phyloP scores from a whole-genome alignment of 768 basidiomycete species.

The Podaxis rugospora region DNA sequence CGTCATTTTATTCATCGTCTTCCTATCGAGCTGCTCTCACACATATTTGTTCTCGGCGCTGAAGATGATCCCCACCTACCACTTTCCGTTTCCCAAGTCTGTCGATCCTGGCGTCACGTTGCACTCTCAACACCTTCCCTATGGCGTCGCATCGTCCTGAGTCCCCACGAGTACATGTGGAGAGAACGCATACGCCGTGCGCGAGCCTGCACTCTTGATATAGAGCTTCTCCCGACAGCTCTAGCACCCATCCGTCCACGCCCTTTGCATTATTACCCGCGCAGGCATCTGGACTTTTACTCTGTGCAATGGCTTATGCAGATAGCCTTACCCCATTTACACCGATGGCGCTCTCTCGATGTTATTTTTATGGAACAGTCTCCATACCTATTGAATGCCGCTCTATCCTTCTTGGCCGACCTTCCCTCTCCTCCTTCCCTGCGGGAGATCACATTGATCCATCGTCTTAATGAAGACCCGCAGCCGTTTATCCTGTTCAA shows the following conservation, averaged over 20 bases:
- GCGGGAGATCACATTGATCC: conserved; percentile 36
- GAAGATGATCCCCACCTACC: conserved; percentile 55
- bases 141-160: conserved; percentile 59
- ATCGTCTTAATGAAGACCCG: conserved; percentile 64
- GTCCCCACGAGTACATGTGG: conserved; percentile 54
- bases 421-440: conserved; percentile 22
- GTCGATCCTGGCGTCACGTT: conserved; percentile 57
- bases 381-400: conserved; percentile 66
- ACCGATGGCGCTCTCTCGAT: conserved; percentile 59
- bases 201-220: conserved; percentile 55
- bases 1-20: conserved; percentile 52
- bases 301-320: conserved; percentile 61
- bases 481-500: conserved; percentile 64
- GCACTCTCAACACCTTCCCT: conserved; percentile 56
- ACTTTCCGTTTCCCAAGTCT: conserved; percentile 64
- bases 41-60: conserved; percentile 59
- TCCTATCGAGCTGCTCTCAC: conserved; percentile 59
- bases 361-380: conserved; percentile 51
- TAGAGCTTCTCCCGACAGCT: conserved; percentile 40
- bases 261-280: conserved; percentile 20
- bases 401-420: conserved; percentile 53
- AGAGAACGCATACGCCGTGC: conserved; percentile 56
- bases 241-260: conserved; percentile 20
- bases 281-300: conserved; percentile 33
- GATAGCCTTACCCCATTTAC: conserved; percentile 45